These are phyloP conservation scores for Hemisphaericaspora lyxosophila DNA, from an alignment of 1,139 yeast genomes.

Conservation along the genomic window DNA sequence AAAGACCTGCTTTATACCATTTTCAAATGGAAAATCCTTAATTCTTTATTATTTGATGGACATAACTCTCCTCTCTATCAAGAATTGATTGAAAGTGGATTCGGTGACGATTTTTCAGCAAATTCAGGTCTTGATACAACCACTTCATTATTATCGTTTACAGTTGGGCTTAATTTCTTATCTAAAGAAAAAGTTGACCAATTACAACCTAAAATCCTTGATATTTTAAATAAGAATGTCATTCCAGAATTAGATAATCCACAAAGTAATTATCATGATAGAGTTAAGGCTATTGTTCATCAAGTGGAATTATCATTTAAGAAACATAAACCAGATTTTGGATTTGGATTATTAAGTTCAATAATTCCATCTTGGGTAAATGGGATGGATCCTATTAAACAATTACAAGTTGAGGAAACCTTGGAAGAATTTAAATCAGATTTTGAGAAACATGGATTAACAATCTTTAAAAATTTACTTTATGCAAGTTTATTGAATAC, in stretches of 20 bases:
- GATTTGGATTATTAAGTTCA: constrained; percentile 72
- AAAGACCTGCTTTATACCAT: constrained; percentile 53
- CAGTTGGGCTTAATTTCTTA: constrained; percentile 84
- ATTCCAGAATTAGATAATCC: constrained; percentile 40
- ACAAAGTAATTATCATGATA: constrained; percentile 50
- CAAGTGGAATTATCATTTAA: constrained; percentile 83
- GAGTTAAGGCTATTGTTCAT: constrained; percentile 82
- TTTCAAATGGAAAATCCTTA: constrained; percentile 71
- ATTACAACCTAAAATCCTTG: constrained; percentile 46
- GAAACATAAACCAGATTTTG: constrained; percentile 89
- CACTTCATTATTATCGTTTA: constrained; percentile 74
- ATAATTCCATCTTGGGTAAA: constrained; percentile 84
- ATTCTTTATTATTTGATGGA: constrained; percentile 79
- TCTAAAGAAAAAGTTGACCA: constrained; percentile 47
- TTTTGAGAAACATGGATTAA: constrained; percentile 52
- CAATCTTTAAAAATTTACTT: constrained; percentile 59
- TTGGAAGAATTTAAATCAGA: constrained; percentile 62
- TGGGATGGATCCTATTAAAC: constrained; percentile 66
- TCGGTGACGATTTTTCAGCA: constrained; percentile 83
- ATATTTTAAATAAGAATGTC: constrained; percentile 36
- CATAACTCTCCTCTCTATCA: constrained; percentile 90
- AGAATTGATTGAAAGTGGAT: constrained; percentile 75
- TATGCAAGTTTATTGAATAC: constrained; percentile 48
- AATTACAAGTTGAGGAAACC: constrained; percentile 63
- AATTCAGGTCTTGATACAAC: constrained; percentile 87